A percentile compares a stretch with the other conserved stretches of the same genome.
Evolutionary conservation across 2,329 filamentous ascomycete genomes (phyloP).

Genomic region (Alternaria sp.): DNA sequence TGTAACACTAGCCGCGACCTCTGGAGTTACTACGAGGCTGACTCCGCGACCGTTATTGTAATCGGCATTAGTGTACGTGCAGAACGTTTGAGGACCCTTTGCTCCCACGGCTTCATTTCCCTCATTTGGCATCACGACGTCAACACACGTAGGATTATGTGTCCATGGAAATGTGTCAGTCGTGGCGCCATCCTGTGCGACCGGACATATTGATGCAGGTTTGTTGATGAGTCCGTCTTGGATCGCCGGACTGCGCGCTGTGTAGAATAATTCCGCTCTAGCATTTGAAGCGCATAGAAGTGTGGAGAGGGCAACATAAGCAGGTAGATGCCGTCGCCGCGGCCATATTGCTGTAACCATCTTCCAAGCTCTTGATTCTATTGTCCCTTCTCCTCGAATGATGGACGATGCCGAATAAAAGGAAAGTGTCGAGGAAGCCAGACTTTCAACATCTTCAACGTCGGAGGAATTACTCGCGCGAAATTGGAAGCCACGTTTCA

Average conservation of each 20-base stretch:
- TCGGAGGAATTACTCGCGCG: neutral
- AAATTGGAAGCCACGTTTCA: conserved; percentile 31
- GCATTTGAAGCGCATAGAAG: conserved; percentile 11
- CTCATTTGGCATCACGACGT: conserved; percentile 17
- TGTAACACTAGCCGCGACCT: conserved; percentile 31
- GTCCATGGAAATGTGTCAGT: conserved; percentile 42
- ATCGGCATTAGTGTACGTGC: conserved; percentile 36
- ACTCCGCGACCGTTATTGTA: conserved; percentile 41
- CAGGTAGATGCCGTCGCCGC: conserved; percentile 1
- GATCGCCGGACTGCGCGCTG: conserved; percentile 27
- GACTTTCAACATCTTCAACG: neutral
- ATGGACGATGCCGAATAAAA: neutral
- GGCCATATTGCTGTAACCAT: conserved; percentile 6
- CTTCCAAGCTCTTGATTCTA: neutral
- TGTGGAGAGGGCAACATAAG: conserved; percentile 5
- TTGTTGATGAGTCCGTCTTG: conserved; percentile 29
- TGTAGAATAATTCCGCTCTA: conserved; percentile 26
- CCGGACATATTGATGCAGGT: conserved; percentile 28
- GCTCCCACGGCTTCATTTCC: conserved; percentile 12
- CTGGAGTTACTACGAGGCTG: conserved; percentile 39
- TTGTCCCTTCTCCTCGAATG: neutral
- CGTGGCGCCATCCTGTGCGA: conserved; percentile 33
- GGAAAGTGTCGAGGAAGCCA: neutral
- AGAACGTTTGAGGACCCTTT: conserved; percentile 25
- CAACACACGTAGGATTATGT: conserved; percentile 37